Evolutionary conservation across 2,329 filamentous ascomycete genomes (phyloP).

Genomic region (Calonectria hongkongensis): DNA sequence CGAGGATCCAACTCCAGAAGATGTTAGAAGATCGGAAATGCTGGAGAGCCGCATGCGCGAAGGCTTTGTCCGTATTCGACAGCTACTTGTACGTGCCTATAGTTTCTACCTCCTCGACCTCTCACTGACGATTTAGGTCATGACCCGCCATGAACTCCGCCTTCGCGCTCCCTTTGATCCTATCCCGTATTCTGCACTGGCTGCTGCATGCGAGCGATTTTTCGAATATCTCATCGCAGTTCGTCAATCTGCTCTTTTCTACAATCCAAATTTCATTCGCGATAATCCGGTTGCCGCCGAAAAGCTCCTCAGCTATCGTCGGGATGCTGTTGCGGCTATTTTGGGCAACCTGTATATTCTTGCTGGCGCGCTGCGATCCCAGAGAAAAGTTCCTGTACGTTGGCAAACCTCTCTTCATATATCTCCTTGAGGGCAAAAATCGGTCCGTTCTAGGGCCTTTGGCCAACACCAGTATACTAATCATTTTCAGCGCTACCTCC

Average conservation of each 20-base stretch:
- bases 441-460: background rate
- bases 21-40: constrained; percentile 73
- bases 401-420: too few species aligned
- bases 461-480: background rate
- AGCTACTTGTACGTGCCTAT: constrained; percentile 66
- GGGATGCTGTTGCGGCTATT: constrained; percentile 75
- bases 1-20: constrained; percentile 69
- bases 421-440: background rate
- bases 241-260: constrained; percentile 75
- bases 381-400: constrained; percentile 69
- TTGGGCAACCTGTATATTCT: constrained; percentile 76
- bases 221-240: constrained; percentile 76
- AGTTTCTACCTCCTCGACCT: background rate
- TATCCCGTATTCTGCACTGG: constrained; percentile 73
- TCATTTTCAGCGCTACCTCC: constrained; percentile 68
- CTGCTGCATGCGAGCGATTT: constrained; percentile 74
- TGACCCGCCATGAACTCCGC: constrained; percentile 76
- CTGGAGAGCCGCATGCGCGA: constrained; percentile 76
- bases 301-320: constrained; percentile 69
- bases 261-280: constrained; percentile 71
- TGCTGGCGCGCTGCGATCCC: constrained; percentile 71
- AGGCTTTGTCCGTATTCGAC: constrained; percentile 74
- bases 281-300: constrained; percentile 70
- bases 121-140: constrained; percentile 56
- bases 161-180: constrained; percentile 75